Evolutionary conservation across 208 protist genomes (phyloP), one percentile per base, ranked within the genome.

Genomic region (Leishmania tropica): DNA sequence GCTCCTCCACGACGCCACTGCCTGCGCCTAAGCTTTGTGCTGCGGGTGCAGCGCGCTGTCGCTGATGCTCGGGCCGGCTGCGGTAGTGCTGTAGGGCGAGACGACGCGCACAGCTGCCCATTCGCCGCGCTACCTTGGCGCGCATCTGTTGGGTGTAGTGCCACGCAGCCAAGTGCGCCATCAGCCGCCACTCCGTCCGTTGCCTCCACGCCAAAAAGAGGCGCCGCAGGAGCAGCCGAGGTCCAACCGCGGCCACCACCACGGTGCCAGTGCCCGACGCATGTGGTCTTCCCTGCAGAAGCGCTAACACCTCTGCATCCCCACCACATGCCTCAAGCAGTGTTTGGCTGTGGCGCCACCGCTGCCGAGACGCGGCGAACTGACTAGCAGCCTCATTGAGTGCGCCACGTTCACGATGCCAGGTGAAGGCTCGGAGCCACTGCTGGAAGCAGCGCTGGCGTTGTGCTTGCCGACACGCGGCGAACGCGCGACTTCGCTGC

Each of bases 161-260:
- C 75, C 81, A 88, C 51, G 45, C 87, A 6, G 90, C 90, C 1
- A 94, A 78, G 51, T 78, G 83, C 17, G 53, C 45, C 79, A 89
- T 87, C 56, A 92, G 78, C 31, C 83, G 88, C 15, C 75, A 71
- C 64, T 90, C 87, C 62, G 87, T 91, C 67, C 81, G 77, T 45
- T 53, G 65, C 60, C 86, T 87, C 90, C 90, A 94, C 28, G n/a
- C 28, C 24, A 74, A 65, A 73, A 85, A 82, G 28, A 85, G 77
- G 35, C 78, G 83, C 47, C 72, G 78, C 64, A 85, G 45, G 7
- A 68, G 62, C 11, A 85, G 74, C 6, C 83, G 83, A 35, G 68
- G 65, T 8, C 83, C 83, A 40, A 82, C 83, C 54, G 78, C 77
- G 1, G 83, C 80, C n/a, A 76, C 83, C 53, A 79, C 78, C 15